These are phyloP conservation scores for Dictyostelium discoideum DNA, from an alignment of 78 protist genomes.

Conservation along the genomic window DNA sequence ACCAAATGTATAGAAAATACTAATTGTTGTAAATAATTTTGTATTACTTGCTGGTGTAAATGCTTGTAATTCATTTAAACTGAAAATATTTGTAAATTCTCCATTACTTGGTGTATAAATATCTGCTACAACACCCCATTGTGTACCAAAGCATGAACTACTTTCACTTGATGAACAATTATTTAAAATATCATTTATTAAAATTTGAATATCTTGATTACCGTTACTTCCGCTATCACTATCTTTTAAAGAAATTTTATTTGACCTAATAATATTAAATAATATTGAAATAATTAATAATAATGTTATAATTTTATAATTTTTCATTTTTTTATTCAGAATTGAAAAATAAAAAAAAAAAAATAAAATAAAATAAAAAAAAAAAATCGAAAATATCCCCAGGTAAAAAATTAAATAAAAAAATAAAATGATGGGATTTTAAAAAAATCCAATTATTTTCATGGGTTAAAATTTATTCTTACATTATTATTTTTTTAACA, in stretches of 20 bases:
- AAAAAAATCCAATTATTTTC: too few species aligned
- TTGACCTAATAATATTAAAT: neutral
- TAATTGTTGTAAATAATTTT: constrained; percentile 35
- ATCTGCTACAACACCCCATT: constrained; percentile 31
- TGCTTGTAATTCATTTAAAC: neutral
- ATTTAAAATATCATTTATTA: neutral
- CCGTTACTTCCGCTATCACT: neutral
- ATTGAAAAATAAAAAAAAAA: neutral
- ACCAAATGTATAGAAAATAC: constrained; percentile 35
- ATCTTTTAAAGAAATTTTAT: neutral
- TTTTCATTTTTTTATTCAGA: neutral
- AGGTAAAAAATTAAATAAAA: too few species aligned
- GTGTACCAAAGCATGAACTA: constrained; percentile 16
- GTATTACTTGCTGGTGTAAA: constrained; percentile 59
- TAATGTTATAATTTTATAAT: neutral
- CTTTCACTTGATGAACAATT: constrained; percentile 3
- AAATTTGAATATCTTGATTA: neutral
- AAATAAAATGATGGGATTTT: too few species aligned
- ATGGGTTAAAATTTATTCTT: too few species aligned
- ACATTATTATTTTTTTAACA: too few species aligned
- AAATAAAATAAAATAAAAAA: too few species aligned
- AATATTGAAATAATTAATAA: neutral
- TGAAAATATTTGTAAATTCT: neutral
- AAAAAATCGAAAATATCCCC: too few species aligned
- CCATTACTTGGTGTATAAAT: neutral